Evolutionary conservation across 2,329 filamentous ascomycete species (phyloP).

Genomic region (Aspergillus spinulosporus): DNA sequence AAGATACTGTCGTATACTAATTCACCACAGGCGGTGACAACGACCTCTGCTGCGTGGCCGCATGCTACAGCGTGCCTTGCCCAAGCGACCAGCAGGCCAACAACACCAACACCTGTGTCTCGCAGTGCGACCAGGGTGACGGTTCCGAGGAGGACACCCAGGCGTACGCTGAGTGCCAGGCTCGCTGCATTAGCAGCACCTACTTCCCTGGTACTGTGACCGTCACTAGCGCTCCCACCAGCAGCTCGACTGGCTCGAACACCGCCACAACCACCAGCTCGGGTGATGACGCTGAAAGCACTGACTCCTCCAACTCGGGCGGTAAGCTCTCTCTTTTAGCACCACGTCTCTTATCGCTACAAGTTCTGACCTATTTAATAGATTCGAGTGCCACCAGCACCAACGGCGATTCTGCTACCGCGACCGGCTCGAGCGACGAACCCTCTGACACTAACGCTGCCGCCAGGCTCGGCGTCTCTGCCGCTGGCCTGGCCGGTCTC

Average conservation of each 20-base stretch:
- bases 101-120: slow-evolving; percentile 54
- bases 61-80: slow-evolving; percentile 54
- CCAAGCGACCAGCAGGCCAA: slow-evolving; percentile 53
- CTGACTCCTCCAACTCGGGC: slow-evolving; percentile 9
- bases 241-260: slow-evolving; percentile 26
- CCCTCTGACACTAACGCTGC: slow-evolving; percentile 34
- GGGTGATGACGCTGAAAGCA: slow-evolving; percentile 20
- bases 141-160: slow-evolving; percentile 49
- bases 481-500: slow-evolving; percentile 37
- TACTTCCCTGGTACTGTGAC: slow-evolving; percentile 44
- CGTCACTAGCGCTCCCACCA: slow-evolving; percentile 23
- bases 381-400: slow-evolving; percentile 13
- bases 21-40: slow-evolving; percentile 37
- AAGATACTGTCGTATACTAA: slow-evolving; percentile 6
- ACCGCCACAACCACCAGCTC: slow-evolving; percentile 26
- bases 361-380: background rate
- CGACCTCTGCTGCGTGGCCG: slow-evolving; percentile 55
- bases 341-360: background rate
- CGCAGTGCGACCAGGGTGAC: slow-evolving; percentile 55
- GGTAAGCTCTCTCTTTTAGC: background rate
- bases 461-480: slow-evolving; percentile 34
- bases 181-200: slow-evolving; percentile 51
- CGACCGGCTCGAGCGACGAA: slow-evolving; percentile 18
- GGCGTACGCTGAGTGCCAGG: slow-evolving; percentile 51
- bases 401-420: slow-evolving; percentile 19